Base-by-base conservation (phyloP, 1,284 basidiomycete genomes). In the Rhodofomes roseus region DNA sequence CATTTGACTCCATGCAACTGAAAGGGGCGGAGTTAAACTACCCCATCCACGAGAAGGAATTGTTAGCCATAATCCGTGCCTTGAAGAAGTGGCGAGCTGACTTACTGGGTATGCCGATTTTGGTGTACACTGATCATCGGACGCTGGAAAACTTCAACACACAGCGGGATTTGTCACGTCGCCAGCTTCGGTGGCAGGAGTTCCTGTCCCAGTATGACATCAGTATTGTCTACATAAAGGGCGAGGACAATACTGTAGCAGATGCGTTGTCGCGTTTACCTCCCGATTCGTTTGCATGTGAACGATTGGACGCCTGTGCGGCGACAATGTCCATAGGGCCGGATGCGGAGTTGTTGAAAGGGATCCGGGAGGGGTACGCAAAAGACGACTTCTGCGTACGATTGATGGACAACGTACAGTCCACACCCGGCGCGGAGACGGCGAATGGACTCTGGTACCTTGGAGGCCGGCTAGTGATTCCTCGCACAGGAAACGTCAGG, bases 41-140 rank as follows among this genome's bases (percentile, higher is more conserved):
- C 43, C 59, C 68, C 0, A 66, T 68, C 1, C 68, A 73, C 37
- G 68, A 72, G 55, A 65, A 66, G 51, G 69, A 72, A 44, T 56
- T 69, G 0, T 54, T 72, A 0, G 68, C 68, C 0, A 64, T 69
- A 64, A 62, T 67, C 31, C 59, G 54, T 56, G 37, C 61, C 14
- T 50, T 65, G 37, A 56, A 65, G n/a, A 76, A 75, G 34, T 82
- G 74, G 72, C 29, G 67, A 0, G 40, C 22, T 39, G 40, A 20
- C 37, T 40, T 20, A 53, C 63, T 0, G 66, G 75, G 16, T 62
- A 79, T 0, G 43, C 79, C 0, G 40, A 58, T 0, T 64, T 57
- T 58, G 0, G 64, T 81, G 1, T 72, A 70, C 51, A 77, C 76
- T 0, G 75, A 81, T 61, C 79, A 82, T 58, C 43, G 64, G 0